These are phyloP conservation scores for Rehmannia glutinosa DNA, from an alignment of 257 asterid species.

Conservation along the genomic window DNA sequence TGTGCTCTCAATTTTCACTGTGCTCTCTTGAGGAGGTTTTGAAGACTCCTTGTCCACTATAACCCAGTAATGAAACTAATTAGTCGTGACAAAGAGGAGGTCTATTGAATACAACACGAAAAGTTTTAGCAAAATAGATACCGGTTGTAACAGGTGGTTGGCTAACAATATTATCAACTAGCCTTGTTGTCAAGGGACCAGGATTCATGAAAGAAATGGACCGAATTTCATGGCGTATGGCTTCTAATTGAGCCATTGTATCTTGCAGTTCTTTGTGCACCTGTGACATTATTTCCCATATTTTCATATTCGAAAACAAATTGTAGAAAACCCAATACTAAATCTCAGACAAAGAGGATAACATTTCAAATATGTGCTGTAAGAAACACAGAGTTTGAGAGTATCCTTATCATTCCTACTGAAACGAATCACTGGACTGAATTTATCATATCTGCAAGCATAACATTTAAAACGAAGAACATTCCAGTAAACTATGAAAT, in stretches of 20 bases:
- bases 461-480: not conserved
- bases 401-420: not conserved
- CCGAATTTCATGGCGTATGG: constrained; percentile 79
- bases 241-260: constrained; percentile 78
- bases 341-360: not conserved
- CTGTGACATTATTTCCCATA: constrained; percentile 30
- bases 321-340: not conserved
- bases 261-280: constrained; percentile 93
- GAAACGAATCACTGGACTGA: not conserved
- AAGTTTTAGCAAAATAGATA: constrained; percentile 18
- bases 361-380: not conserved
- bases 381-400: not conserved
- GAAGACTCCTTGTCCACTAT: constrained; percentile 33
- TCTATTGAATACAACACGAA: not conserved
- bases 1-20: constrained; percentile 26
- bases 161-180: constrained; percentile 53
- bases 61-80: constrained; percentile 5
- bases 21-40: constrained; percentile 31
- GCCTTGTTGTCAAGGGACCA: constrained; percentile 63
- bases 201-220: constrained; percentile 70
- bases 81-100: not conserved
- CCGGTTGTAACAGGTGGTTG: constrained; percentile 35
- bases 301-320: not conserved
- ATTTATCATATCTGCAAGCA: no score
- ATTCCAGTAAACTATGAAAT: not conserved